Evolutionary conservation across 2,329 filamentous ascomycete species (phyloP), one percentile per base, ranked within the genome.

Genomic region (Talaromyces sp.): DNA sequence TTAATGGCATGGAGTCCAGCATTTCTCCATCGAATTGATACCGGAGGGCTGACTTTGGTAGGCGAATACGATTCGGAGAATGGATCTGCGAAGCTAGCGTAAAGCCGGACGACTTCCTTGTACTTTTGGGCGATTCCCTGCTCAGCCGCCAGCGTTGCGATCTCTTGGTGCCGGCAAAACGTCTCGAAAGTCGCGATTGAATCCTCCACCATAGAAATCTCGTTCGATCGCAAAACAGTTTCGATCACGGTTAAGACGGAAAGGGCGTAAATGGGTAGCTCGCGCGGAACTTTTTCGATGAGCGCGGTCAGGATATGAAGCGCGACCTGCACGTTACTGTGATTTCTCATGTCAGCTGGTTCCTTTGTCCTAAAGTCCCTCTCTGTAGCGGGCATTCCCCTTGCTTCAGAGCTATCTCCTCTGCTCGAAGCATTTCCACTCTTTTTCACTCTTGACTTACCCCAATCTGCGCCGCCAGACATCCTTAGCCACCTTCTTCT

Each of bases 151-250:
- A 97, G 84, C 8, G 87, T 88, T 30, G 91, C 89, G 52, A 87
- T 86, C 67, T 97, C 92, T 71, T 96, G 91, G 75, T 96, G 84
- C 54, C 86, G 83, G 77, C 93, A 97, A 68, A 97, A 94, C 20
- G 87, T 87, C 65, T 92, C 86, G 69, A 96, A 97, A 3, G 90
- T 91, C 2, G 87, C 84, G 57, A 96, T 82, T 2, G 91, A 94
- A 32, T 92, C 91, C 75, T 97, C 92, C 56, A 96, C 87, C 86
- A 97, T 90, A 62, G 88, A 90, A 58, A 97, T 88, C 71, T 97
- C 91, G 71, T 87, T 86, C 57, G 91, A 95, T 55, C 86, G 85
- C 49, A 97, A 83, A 65, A 97, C 87, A 51, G 87, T 87, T 60
- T 88, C 85, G 67, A 97, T 83, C 60, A 97, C 89, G 64, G 87